Evolutionary conservation across 495 filamentous ascomycete genomes (phyloP), one percentile per base, ranked within the genome.

Genomic region (Cercophora samala): DNA sequence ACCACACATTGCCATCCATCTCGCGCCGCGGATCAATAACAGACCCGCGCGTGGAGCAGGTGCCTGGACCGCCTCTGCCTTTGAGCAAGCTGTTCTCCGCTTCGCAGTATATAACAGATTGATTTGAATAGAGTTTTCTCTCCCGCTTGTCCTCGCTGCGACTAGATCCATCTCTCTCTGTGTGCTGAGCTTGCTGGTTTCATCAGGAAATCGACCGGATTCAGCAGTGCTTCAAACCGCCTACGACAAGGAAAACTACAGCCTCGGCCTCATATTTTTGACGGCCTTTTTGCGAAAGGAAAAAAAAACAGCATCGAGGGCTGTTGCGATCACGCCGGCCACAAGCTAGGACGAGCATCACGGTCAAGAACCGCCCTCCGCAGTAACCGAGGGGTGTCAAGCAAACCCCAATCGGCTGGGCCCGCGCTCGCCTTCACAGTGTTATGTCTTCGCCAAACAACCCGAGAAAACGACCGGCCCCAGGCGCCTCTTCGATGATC

Each of bases 391-490:
- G 62, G 37, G 46, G 52, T 29, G 52, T 62, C 61, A 21, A 29
- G 26, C 55, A 65, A 55, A 22, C 62, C 25, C 46, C 69, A 51
- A 53, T 18, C 22, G 22, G 63, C 59, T 53, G 42, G 29, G 64
- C 72, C 46, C 66, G 76, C 78, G 75, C 73, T 75, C 63, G 69
- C 69, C 69, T 46, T 46, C 54, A 62, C 60, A 64, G 77, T 68
- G 74, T 72, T 73, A 82, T 82, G 80, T 77, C 83, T 75, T 73
- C 77, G 58, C 78, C 82, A 26, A 86, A 62, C 60, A 62, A 85
- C 66, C 71, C 85, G 60, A 84, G 90, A 78, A 94, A 94, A 79
- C 83, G 91, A 76, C 83, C 90, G 66, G 90, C 90, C 32, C 88
- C 91, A 56, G 91, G 91, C 70, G 77, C 89, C 52, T 82, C 84